A percentile compares a stretch with the other conserved stretches of the same genome.
Evolutionary conservation across 2,329 filamentous ascomycete genomes (phyloP).

Genomic region (Colletotrichum euphorbiae): DNA sequence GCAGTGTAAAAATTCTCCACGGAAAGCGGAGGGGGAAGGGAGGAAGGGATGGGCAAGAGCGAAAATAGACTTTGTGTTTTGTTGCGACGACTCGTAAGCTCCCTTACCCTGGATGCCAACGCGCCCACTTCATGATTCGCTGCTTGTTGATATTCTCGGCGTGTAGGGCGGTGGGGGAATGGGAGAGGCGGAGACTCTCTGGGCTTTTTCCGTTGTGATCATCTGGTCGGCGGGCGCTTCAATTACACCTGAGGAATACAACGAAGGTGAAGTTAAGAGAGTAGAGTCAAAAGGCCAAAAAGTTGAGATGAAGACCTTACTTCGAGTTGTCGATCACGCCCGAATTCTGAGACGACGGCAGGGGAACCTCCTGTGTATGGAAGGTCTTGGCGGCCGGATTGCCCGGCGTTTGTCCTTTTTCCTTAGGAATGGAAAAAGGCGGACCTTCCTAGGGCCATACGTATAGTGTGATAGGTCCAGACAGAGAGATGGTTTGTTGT

Average conservation of each 20-base stretch:
- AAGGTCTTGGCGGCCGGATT: slow-evolving; percentile 19
- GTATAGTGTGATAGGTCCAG: not conserved
- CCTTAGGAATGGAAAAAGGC: not conserved
- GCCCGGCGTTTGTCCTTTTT: not conserved
- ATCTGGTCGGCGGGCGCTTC: not conserved
- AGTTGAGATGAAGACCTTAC: slow-evolving; percentile 15
- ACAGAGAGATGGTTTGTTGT: not conserved
- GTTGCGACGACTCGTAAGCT: slow-evolving; percentile 32
- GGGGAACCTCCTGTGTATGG: slow-evolving; percentile 2
- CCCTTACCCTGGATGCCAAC: not conserved
- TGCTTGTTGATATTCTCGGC: not conserved
- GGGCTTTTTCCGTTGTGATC: not conserved
- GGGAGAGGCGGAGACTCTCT: not conserved
- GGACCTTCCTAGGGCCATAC: not conserved
- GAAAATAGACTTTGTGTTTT: slow-evolving; percentile 30
- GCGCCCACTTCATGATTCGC: slow-evolving; percentile 6
- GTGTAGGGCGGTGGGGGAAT: not conserved
- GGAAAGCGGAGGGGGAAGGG: not conserved
- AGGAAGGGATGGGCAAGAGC: not conserved
- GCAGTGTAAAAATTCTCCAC: not conserved
- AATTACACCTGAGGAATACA: not conserved
- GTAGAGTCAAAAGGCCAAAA: not conserved
- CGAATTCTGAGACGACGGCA: slow-evolving; percentile 23
- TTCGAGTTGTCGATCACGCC: too few species aligned
- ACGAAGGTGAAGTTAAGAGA: not conserved